Percentiles rank a stretch among this genome's conserved stretches.
phyloP scores from a whole-genome alignment of 78 protist species.

The Dictyostelium firmibasis region DNA sequence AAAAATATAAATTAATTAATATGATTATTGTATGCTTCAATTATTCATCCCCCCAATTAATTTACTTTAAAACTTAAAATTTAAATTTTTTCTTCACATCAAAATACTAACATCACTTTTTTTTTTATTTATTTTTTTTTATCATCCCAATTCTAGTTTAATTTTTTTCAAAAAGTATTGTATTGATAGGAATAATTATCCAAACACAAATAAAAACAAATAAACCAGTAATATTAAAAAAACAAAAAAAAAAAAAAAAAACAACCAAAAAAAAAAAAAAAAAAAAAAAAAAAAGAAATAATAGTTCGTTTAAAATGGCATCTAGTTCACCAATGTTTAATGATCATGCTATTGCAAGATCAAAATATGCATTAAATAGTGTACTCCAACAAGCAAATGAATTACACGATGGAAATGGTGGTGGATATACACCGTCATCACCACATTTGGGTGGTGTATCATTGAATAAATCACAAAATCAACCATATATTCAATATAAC shows the following conservation, averaged over 20 bases:
- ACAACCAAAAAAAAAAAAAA: neutral
- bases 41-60: neutral
- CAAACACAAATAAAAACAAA: neutral
- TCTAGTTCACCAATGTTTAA: neutral
- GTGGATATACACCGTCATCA: neutral
- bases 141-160: too few species aligned
- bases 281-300: neutral
- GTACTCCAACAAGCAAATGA: neutral
- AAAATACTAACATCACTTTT: neutral
- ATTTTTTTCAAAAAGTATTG: neutral
- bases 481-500: neutral
- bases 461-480: neutral
- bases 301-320: neutral
- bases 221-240: neutral
- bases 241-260: neutral
- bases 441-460: neutral
- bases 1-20: too few species aligned
- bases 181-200: neutral
- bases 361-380: constrained; percentile 10
- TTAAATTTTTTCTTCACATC: neutral
- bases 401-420: neutral
- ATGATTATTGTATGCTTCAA: neutral
- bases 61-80: too few species aligned
- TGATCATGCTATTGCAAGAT: neutral
- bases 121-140: too few species aligned